A percentile compares a stretch with the other conserved stretches of the same genome.
Conservation (phyloP, 129 eudicot species). For the Artemisia tridentata region DNA sequence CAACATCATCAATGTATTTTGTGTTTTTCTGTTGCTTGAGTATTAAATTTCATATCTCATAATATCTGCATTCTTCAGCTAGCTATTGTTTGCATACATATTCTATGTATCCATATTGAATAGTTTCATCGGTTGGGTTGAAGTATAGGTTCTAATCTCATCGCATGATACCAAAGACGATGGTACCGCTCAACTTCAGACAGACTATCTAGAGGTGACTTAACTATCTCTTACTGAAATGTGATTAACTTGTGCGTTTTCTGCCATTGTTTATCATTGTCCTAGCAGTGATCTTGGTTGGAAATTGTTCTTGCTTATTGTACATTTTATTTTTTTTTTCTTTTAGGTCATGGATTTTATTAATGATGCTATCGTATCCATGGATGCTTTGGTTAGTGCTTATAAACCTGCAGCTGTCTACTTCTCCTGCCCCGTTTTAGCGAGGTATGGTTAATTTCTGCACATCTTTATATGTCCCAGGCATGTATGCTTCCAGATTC, state of each 20-base stretch:
- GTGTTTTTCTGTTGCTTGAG: no score
- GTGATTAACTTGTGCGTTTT: background rate
- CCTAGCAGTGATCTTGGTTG: background rate
- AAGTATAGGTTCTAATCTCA: slow-evolving; percentile 63
- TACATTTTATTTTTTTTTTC: background rate
- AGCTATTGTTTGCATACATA: no score
- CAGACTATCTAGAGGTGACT: slow-evolving; percentile 86
- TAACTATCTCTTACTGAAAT: background rate
- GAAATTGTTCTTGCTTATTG: slow-evolving; percentile 5
- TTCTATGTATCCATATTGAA: slow-evolving; percentile 1
- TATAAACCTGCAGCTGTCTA: slow-evolving; percentile 74
- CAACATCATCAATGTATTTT: no score
- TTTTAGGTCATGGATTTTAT: slow-evolving; percentile 80
- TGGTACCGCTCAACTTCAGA: slow-evolving; percentile 49
- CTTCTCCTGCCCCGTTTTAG: slow-evolving; percentile 71
- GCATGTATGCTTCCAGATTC: background rate
- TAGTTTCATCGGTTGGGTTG: slow-evolving; percentile 19
- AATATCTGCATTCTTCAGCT: no score
- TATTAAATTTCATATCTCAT: no score
- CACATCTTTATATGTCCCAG: background rate
- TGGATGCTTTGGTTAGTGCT: slow-evolving; percentile 77
- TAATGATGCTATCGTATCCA: slow-evolving; percentile 82
- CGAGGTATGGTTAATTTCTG: slow-evolving; percentile 44
- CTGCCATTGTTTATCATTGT: background rate
- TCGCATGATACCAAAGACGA: slow-evolving; percentile 49